Percentiles rank a stretch among this genome's conserved stretches.
These are phyloP conservation scores for Mortierella alpina DNA, from an alignment of 192 early-diverging fungal species.

Conservation along the genomic window DNA sequence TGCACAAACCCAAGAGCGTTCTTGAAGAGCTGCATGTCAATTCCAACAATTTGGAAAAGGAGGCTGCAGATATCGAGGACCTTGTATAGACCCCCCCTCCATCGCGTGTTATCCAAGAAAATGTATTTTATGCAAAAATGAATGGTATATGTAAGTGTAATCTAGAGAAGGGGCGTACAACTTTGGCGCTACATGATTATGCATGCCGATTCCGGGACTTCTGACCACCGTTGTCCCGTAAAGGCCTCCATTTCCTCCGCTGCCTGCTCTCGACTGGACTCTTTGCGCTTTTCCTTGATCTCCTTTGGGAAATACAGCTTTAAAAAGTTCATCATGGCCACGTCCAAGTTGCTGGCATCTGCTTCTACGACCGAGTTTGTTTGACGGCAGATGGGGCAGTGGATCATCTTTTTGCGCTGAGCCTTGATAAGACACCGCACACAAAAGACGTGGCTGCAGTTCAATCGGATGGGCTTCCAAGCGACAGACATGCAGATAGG, in stretches of 20 bases:
- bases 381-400: conserved; percentile 83
- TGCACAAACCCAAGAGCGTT: background rate
- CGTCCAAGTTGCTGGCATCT: conserved; percentile 69
- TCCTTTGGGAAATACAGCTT: conserved; percentile 84
- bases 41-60: conserved; percentile 12
- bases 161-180: no score
- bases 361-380: conserved; percentile 70
- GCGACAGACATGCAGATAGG: conserved; percentile 82
- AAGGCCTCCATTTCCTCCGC: conserved; percentile 71
- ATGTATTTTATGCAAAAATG: no score
- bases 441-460: conserved; percentile 83
- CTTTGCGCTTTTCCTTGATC: conserved; percentile 75
- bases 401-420: conserved; percentile 63
- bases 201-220: conserved; percentile 19
- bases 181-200: conserved; percentile 31
- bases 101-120: no score
- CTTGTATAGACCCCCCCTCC: conserved; percentile 3
- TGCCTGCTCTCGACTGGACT: conserved; percentile 71
- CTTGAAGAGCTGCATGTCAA: background rate
- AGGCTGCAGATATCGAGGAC: conserved; percentile 38
- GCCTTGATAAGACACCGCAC: conserved; percentile 85
- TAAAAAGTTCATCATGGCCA: conserved; percentile 74
- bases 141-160: no score
- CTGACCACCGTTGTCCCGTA: conserved; percentile 55
- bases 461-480: conserved; percentile 83